phyloP scores from a whole-genome alignment of 2,329 filamentous ascomycete genomes.

The Cladosporium velox region DNA sequence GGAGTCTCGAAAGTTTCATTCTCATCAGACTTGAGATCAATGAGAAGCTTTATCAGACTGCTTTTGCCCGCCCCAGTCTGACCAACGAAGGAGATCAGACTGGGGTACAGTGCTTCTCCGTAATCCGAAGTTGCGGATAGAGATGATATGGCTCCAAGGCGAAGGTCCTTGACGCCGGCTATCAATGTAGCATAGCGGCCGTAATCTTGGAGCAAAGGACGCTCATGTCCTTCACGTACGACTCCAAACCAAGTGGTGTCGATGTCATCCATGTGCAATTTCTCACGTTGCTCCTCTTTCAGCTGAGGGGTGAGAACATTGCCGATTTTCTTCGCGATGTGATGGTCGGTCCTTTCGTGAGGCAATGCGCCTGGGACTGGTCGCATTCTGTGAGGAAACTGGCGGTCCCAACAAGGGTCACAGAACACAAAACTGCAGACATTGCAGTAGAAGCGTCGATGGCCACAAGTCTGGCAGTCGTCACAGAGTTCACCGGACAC shows the following conservation, averaged over 20 bases:
- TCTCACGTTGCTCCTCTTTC: slow-evolving; percentile 36
- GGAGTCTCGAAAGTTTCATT: slow-evolving; percentile 24
- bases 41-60: slow-evolving; percentile 53
- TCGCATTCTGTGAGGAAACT: neutral
- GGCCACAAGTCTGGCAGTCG: neutral
- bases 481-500: slow-evolving; percentile 13
- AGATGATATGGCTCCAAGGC: neutral
- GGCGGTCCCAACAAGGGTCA: slow-evolving; percentile 8
- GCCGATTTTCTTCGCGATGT: slow-evolving; percentile 33
- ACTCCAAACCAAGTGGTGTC: slow-evolving; percentile 45
- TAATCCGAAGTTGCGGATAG: neutral
- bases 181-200: slow-evolving; percentile 50
- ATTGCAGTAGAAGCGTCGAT: slow-evolving; percentile 12
- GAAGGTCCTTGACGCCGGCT: slow-evolving; percentile 35
- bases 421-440: slow-evolving; percentile 8
- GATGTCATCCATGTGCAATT: slow-evolving; percentile 41
- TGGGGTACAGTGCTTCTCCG: slow-evolving; percentile 32
- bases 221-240: slow-evolving; percentile 33
- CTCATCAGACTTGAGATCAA: slow-evolving; percentile 42
- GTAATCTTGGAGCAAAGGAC: slow-evolving; percentile 44
- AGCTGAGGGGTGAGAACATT: slow-evolving; percentile 33
- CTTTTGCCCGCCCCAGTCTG: slow-evolving; percentile 51
- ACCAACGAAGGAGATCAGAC: slow-evolving; percentile 40
- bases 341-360: slow-evolving; percentile 41
- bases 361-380: slow-evolving; percentile 26